Evolutionary conservation across 192 early-diverging fungal genomes (phyloP), one percentile per base, ranked within the genome.

Genomic region (Phycomyces blakesleeanus): DNA sequence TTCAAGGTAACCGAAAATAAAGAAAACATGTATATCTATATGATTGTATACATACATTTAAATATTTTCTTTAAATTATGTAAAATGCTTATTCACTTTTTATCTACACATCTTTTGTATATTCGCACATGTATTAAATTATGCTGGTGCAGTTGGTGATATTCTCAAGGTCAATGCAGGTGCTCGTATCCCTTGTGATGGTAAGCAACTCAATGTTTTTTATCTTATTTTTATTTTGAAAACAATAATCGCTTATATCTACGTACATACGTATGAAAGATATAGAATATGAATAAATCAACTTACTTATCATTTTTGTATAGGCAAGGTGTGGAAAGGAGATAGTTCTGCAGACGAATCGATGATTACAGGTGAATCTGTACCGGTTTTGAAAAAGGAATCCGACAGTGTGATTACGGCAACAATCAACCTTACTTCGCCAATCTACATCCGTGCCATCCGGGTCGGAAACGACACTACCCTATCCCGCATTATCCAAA

Each of bases 351-450:
- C 89, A 2, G 92, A 94, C 61, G 91, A 92, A 70, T 81, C 81
- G 34, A 90, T 91, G 86, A 75, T 94, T 55, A 94, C 92, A 0
- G 92, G 92, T 37, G 92, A 94, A 74, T 79, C 89, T 0, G 40
- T 86, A 16, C 90, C 91, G 10, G 81, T 88, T 3, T 52, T 69
- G 15, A 91, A 91, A 63, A 61, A 51, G 0, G 50, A 56, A 25
- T 79, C 69, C 9, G 76, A 84, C 42, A 76, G 79, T 61, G 73
- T 83, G 22, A 79, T 84, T 42, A 83, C 78, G 41, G 90, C 87
- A 0, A 89, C 89, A 12, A 79, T 91, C 53, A 92, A 91, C 63
- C 51, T 75, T 14, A 63, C 80, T 0, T 74, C 80, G 6, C 62
- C 74, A 0, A 77, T 91, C 49, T 76, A 84, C 50, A 72, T 94